A percentile compares a stretch with the other conserved stretches of the same genome.
These are phyloP conservation scores for Pseudopyrenochaeta lycopersici DNA, from an alignment of 2,329 filamentous ascomycete species.

Conservation along the genomic window DNA sequence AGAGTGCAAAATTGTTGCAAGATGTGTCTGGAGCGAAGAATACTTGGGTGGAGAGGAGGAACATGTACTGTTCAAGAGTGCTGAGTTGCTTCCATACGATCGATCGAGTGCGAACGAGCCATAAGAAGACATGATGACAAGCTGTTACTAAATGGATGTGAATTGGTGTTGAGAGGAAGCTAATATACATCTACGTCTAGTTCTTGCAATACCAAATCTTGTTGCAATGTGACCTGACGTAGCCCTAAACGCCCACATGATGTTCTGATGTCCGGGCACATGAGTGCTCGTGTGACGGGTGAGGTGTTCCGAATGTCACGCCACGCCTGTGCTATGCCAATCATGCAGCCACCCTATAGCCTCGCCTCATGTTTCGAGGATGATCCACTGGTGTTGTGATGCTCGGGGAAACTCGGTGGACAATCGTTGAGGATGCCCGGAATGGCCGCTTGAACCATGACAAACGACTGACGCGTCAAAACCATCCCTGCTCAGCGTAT, in stretches of 20 bases:
- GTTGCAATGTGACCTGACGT: constrained; percentile 15
- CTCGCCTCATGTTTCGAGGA: not conserved
- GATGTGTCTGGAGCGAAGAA: constrained; percentile 8
- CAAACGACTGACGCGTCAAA: not conserved
- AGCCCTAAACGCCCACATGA: constrained; percentile 1
- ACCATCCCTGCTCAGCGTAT: not conserved
- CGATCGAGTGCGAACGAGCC: constrained; percentile 13
- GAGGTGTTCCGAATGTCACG: constrained; percentile 9
- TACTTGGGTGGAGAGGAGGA: constrained; percentile 4
- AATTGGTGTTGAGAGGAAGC: constrained; percentile 16
- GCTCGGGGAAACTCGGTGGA: not conserved
- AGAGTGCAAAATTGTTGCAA: constrained; percentile 1
- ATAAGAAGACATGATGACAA: constrained; percentile 16
- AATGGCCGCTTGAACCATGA: not conserved
- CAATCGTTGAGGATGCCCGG: constrained; percentile 6
- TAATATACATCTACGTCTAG: constrained; percentile 27
- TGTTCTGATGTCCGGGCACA: constrained; percentile 7
- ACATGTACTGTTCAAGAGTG: constrained; percentile 8
- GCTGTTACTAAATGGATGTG: not conserved
- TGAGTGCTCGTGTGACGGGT: constrained; percentile 3
- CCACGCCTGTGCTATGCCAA: constrained; percentile 18
- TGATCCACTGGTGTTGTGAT: not conserved
- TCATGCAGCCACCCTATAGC: constrained; percentile 7
- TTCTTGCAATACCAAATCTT: not conserved
- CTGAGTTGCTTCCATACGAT: constrained; percentile 16